Base-by-base conservation (phyloP, 257 asterid genomes). In the Solanum pennellii region DNA sequence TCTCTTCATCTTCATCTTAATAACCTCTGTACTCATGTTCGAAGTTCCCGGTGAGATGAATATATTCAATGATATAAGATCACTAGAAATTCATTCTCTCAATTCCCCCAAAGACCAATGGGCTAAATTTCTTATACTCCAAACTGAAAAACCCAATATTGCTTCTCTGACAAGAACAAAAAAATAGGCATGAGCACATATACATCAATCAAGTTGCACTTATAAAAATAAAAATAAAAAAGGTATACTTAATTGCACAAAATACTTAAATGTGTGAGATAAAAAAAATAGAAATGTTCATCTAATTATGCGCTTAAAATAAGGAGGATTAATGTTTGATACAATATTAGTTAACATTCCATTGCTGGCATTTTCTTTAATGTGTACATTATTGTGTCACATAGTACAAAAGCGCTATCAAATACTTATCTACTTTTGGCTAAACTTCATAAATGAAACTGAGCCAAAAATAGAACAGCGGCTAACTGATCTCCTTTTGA, bases 1-100 rank as follows among this genome's bases (percentile, higher is more conserved):
- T 86, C 80, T 75, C 91, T 82, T 52, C 84, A 79, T 59, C 71
- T 71, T 92, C 90, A 87, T 87, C 90, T 84, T 68, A 93, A 74
- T 73, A 16, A 68, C 89, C 82, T n/a, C 23, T 41, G 35, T 23
- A 33, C 21, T 12, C 83, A n/a, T 41, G 82, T 74, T 74, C 82
- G 11, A 37, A 37, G 31, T 74, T 74, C 39, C 52, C 39, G 82
- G 31, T 5, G 12, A 6, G 35, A 41, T 76, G 6, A 76, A 76
- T 41, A 41, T 12, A 76, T 42, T 42, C 59, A 76, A 41, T 41
- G 59, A 71, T 33, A 21, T 35, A 76, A 41, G 59, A 76, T 76
- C 83, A 75, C 59, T 9, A 75, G 56, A 42, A 75, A 41, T 41
- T 21, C 6, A 3, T 41, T 76, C 21, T 21, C 83, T 23, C 59